Evolutionary conservation across 441 rosid species (phyloP).

Genomic region (Populus hybrid): DNA sequence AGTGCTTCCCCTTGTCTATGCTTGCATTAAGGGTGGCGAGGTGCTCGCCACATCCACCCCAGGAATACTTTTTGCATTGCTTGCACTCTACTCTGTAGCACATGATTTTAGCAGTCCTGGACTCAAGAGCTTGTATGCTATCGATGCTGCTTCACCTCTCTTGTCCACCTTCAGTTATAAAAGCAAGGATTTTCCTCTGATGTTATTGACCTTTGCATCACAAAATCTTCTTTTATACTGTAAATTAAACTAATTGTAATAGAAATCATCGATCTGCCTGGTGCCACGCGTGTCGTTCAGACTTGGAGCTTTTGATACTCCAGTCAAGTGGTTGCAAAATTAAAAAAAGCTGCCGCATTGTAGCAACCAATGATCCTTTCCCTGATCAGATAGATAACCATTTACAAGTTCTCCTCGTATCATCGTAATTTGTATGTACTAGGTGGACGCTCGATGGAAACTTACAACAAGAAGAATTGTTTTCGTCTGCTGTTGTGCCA

Average conservation of each 20-base stretch:
- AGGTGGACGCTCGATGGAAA: not conserved
- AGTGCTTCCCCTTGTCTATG: conserved; percentile 45
- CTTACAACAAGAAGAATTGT: not conserved
- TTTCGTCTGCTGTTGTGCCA: not conserved
- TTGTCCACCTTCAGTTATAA: not conserved
- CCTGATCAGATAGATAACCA: not conserved
- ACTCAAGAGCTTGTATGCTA: not conserved
- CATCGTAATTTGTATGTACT: not conserved
- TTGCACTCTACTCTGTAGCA: conserved; percentile 45
- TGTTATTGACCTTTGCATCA: not conserved
- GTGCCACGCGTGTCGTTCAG: not conserved
- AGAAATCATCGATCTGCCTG: not conserved
- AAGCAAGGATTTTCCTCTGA: not conserved
- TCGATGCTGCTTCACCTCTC: not conserved
- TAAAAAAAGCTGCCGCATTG: not conserved
- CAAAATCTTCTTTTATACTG: not conserved
- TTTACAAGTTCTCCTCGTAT: too few relatives aligned
- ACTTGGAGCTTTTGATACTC: not conserved
- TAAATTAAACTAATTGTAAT: not conserved
- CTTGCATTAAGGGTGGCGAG: conserved; percentile 28
- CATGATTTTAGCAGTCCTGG: conserved; percentile 22
- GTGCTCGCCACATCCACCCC: conserved; percentile 57
- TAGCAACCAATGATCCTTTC: not conserved
- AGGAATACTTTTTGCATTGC: conserved; percentile 36
- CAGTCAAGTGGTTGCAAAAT: not conserved